A percentile compares a stretch with the other conserved stretches of the same genome.
Conservation (phyloP, 1,284 basidiomycete genomes). For the Trametes pubescens region DNA sequence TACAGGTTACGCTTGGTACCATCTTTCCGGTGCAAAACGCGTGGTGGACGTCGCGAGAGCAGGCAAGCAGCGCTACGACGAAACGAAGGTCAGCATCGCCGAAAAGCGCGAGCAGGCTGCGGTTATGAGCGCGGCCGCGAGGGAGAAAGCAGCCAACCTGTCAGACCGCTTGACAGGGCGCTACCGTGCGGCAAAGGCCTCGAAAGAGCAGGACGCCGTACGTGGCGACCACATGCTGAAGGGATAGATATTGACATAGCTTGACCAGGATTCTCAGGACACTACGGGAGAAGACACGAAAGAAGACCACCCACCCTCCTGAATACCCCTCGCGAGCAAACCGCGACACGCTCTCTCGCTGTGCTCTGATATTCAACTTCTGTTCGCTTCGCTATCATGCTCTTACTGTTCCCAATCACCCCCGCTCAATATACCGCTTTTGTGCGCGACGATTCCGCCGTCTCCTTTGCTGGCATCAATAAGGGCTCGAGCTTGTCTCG, state of each 20-base stretch:
- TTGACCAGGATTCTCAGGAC: too few relatives aligned
- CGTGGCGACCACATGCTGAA: background rate
- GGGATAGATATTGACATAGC: background rate
- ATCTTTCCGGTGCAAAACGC: slow-evolving; percentile 28
- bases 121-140: slow-evolving; percentile 1
- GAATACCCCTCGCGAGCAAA: too few relatives aligned
- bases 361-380: too few relatives aligned
- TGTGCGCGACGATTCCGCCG: too few relatives aligned
- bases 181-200: background rate
- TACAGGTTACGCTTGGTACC: slow-evolving; percentile 31
- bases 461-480: too few relatives aligned
- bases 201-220: background rate
- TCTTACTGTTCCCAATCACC: too few relatives aligned
- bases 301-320: too few relatives aligned
- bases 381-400: too few relatives aligned
- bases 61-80: slow-evolving; percentile 21
- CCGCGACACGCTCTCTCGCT: too few relatives aligned
- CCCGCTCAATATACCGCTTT: too few relatives aligned
- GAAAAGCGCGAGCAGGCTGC: slow-evolving; percentile 12
- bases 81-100: slow-evolving; percentile 6
- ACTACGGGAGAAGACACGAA: too few relatives aligned
- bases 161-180: slow-evolving; percentile 15
- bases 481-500: too few relatives aligned
- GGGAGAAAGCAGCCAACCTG: slow-evolving; percentile 10
- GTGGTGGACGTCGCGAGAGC: slow-evolving; percentile 20